Evolutionary conservation across 1,284 basidiomycete species (phyloP), one percentile per base, ranked within the genome.

Genomic region (Inonotus hispidus): DNA sequence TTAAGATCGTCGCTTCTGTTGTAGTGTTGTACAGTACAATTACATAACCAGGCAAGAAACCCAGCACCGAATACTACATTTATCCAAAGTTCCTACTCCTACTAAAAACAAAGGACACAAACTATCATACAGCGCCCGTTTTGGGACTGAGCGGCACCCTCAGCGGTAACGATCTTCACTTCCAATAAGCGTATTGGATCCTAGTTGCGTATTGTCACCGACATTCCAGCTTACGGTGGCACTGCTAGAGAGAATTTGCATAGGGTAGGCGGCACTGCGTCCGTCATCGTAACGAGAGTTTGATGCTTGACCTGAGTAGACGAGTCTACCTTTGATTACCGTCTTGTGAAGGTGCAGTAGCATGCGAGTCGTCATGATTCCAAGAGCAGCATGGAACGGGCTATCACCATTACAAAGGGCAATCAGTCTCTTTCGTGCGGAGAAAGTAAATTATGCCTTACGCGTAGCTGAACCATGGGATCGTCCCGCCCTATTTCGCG

Each of bases 381-480:
- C 78, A 27, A 79, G 70, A 7, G 77, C 76, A 23, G 76, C 77
- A 57, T 79, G 77, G 63, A 80, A 80, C n/a, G 78, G 77, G 19
- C 23, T 38, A 14, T 23, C n/a, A 16, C 14, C 39, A 39, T 25
- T 11, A 39, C 23, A 10, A 13, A 13, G 41, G 23, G 19, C 29
- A 39, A 23, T 1, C n/a, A 11, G 23, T 58, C 8, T 32, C 8
- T 8, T 32, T 32, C 32, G 3, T 32, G 32, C 32, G 50, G 27
- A 23, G 13, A 43, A 52, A 43, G 35, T 53, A 16, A 32, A 52
- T 10, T n/a, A 53, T 11, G 2, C 38, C 59, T 27, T 58, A 79
- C 78, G 73, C 74, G 62, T 77, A 78, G 54, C 78, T 77, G 59
- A 79, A 79, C 77, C 79, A 79, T 1, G 78, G 77, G 38, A 80